Conservation (phyloP, 306 rosid species). For the Sicyos edulis region DNA sequence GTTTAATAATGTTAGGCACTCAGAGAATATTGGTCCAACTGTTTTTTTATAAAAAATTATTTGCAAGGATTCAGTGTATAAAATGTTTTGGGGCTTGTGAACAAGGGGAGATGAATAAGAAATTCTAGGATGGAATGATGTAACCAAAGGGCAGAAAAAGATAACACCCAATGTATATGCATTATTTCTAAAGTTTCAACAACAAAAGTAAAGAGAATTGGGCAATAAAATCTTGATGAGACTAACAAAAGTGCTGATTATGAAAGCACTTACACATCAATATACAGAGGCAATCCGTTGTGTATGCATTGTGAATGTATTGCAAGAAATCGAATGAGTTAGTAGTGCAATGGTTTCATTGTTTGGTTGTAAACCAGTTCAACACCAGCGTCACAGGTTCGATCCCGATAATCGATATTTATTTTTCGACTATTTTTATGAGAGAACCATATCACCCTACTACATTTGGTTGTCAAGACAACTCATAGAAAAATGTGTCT, state of each 20-base stretch:
- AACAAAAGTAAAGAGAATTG: conserved; percentile 8
- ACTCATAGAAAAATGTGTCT: too few species aligned
- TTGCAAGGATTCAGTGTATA: conserved; percentile 14
- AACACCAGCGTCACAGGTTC: too few species aligned
- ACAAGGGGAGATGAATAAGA: conserved; percentile 17
- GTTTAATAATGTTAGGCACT: conserved; percentile 13
- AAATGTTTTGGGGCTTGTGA: conserved; percentile 15
- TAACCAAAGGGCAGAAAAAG: conserved; percentile 15
- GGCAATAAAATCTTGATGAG: conserved; percentile 9
- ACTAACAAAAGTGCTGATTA: conserved; percentile 16
- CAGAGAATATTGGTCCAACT: conserved; percentile 5
- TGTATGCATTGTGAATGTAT: conserved; percentile 4
- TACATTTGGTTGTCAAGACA: too few species aligned
- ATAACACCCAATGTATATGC: background rate
- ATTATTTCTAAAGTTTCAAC: background rate
- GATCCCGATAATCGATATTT: too few species aligned
- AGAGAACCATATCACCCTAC: too few species aligned
- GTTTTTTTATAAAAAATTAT: background rate
- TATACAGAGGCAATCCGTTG: conserved; percentile 3
- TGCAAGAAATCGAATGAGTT: too few species aligned
- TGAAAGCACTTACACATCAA: conserved; percentile 22
- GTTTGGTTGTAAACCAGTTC: too few species aligned
- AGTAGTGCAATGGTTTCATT: too few species aligned
- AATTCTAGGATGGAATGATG: conserved; percentile 11
- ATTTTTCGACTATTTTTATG: too few species aligned